phyloP scores from a whole-genome alignment of 345 rosid species.

The Linum trigynum region DNA sequence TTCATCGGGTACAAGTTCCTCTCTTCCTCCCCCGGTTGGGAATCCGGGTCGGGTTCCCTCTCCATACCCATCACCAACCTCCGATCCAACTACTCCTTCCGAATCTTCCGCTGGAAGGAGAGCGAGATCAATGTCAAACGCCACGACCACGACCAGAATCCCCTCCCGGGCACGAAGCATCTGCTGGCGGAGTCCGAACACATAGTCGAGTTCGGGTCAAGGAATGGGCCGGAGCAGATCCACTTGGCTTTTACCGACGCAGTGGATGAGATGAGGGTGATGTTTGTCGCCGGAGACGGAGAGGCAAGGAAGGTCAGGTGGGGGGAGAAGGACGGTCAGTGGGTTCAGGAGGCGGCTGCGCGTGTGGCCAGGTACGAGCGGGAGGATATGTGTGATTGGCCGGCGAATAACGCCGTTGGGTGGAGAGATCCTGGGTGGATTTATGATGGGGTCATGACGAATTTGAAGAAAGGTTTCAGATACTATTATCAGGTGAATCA shows the following conservation, averaged over 20 bases:
- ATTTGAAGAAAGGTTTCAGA: slow-evolving; percentile 48
- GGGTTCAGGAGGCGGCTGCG: slow-evolving; percentile 25
- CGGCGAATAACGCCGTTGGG: slow-evolving; percentile 62
- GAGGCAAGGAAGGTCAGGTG: slow-evolving; percentile 56
- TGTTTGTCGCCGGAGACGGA: slow-evolving; percentile 58
- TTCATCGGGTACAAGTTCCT: slow-evolving; percentile 82
- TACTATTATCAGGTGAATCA: slow-evolving; percentile 58
- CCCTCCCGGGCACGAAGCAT: slow-evolving; percentile 62
- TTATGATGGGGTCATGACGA: slow-evolving; percentile 53
- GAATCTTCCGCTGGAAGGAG: slow-evolving; percentile 80
- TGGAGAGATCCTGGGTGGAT: slow-evolving; percentile 98
- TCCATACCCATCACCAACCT: slow-evolving; percentile 61
- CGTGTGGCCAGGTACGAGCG: slow-evolving; percentile 60
- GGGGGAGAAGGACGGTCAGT: slow-evolving; percentile 44
- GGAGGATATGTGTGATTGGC: slow-evolving; percentile 74
- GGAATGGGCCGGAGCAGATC: slow-evolving; percentile 60
- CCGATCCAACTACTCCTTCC: slow-evolving; percentile 75
- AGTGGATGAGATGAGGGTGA: slow-evolving; percentile 74
- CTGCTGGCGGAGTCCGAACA: slow-evolving; percentile 37
- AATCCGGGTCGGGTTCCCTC: slow-evolving; percentile 65
- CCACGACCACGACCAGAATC: slow-evolving; percentile 72
- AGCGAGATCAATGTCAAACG: slow-evolving; percentile 48
- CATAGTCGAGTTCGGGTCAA: slow-evolving; percentile 29
- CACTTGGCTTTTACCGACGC: slow-evolving; percentile 57
- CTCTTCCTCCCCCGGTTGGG: slow-evolving; percentile 43